Conservation (phyloP, 495 filamentous ascomycete genomes). For the Lepidopterella palustris region DNA sequence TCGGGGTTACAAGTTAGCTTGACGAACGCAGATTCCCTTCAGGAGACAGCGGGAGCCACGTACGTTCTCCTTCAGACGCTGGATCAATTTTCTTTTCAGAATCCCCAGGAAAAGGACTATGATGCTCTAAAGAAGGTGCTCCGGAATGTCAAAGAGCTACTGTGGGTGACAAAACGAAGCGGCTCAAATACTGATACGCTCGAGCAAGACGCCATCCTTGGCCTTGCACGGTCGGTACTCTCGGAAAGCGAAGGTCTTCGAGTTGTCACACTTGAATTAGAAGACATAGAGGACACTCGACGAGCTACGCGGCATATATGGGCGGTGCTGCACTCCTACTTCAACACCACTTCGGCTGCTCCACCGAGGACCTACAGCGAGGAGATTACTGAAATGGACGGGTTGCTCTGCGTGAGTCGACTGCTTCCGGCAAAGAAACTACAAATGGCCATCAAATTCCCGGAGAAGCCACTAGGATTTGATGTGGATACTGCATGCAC, state of each 20-base stretch:
- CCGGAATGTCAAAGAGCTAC: not conserved
- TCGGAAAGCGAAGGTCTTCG: not conserved
- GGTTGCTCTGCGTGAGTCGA: not conserved
- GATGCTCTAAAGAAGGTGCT: not conserved
- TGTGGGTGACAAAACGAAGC: not conserved
- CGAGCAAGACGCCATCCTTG: not conserved
- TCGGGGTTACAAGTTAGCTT: not conserved
- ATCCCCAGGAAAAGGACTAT: not conserved
- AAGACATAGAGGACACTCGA: not conserved
- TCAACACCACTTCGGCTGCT: not conserved
- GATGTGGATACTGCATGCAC: constrained; percentile 1
- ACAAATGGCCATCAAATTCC: not conserved
- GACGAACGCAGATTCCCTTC: not conserved
- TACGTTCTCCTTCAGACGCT: not conserved
- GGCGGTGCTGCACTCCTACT: not conserved
- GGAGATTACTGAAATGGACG: not conserved
- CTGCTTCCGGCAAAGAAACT: not conserved
- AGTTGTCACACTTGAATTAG: not conserved
- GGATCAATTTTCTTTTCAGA: not conserved
- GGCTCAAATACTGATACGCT: not conserved
- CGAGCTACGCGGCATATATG: not conserved
- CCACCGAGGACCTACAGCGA: not conserved
- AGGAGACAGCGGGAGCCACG: not conserved
- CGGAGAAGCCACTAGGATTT: not conserved
- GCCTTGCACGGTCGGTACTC: not conserved